Evolutionary conservation across 2,329 filamentous ascomycete species (phyloP).

Genomic region (Fusarium sarcochroum): DNA sequence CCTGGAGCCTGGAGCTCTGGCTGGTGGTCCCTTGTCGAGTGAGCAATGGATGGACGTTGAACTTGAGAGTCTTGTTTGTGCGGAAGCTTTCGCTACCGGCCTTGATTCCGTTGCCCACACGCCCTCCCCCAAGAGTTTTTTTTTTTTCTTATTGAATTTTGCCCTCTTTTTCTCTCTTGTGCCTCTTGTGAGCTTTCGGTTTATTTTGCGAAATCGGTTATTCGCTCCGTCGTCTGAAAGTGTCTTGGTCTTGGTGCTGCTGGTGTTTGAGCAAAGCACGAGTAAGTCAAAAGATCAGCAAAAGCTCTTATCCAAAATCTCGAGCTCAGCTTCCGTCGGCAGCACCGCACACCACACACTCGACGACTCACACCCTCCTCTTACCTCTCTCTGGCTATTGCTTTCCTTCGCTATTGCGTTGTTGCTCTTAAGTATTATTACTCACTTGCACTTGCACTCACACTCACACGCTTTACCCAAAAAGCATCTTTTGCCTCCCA

Average conservation of each 20-base stretch:
- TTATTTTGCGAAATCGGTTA: slow-evolving; percentile 1
- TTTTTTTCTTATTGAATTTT: slow-evolving; percentile 11
- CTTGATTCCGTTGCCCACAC: slow-evolving; percentile 43
- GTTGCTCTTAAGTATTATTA: slow-evolving; percentile 38
- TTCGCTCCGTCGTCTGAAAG: slow-evolving; percentile 11
- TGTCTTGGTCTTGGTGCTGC: slow-evolving; percentile 23
- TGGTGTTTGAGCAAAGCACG: slow-evolving; percentile 25
- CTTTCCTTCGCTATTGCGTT: slow-evolving; percentile 36
- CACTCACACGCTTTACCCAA: slow-evolving; percentile 46
- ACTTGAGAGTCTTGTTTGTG: slow-evolving; percentile 38
- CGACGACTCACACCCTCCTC: slow-evolving; percentile 44
- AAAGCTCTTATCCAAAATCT: slow-evolving; percentile 35
- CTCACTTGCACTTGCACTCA: slow-evolving; percentile 39
- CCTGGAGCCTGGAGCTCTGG: slow-evolving; percentile 33
- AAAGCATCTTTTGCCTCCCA: slow-evolving; percentile 49
- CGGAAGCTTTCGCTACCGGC: slow-evolving; percentile 43
- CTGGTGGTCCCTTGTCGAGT: slow-evolving; percentile 41
- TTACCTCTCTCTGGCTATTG: slow-evolving; percentile 39
- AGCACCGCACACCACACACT: slow-evolving; percentile 45
- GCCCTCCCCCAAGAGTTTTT: slow-evolving; percentile 43
- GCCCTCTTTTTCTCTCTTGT: slow-evolving; percentile 23
- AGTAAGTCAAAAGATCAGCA: slow-evolving; percentile 23
- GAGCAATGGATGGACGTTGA: slow-evolving; percentile 30
- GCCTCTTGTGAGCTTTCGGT: slow-evolving; percentile 16
- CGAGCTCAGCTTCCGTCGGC: slow-evolving; percentile 42